phyloP scores from a whole-genome alignment of 2,329 filamentous ascomycete species.

The Tetracladium maxilliforme region DNA sequence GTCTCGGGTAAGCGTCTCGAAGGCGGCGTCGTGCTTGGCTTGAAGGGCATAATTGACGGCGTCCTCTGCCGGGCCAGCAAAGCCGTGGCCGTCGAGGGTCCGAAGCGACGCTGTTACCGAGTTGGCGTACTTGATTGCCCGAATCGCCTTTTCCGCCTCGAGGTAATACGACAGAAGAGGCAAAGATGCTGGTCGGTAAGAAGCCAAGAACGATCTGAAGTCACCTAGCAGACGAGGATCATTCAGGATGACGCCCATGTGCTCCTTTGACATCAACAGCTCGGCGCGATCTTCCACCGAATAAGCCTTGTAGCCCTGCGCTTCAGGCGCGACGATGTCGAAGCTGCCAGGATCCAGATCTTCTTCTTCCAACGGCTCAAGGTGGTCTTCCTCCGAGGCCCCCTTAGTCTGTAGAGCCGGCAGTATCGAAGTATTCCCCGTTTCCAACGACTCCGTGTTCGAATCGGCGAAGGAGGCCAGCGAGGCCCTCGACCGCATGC shows the following conservation, averaged over 20 bases:
- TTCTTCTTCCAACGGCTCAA: conserved; percentile 22
- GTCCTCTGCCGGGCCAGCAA: conserved; percentile 29
- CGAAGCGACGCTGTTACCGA: conserved; percentile 47
- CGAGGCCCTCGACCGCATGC: conserved; percentile 1
- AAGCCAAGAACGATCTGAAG: conserved; percentile 53
- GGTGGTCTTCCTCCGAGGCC: conserved; percentile 39
- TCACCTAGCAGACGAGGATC: conserved; percentile 46
- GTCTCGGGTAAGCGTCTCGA: conserved; percentile 47
- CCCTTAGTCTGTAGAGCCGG: conserved; percentile 28
- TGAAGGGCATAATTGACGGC: conserved; percentile 45
- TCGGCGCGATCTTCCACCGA: conserved; percentile 51
- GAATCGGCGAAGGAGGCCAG: background rate
- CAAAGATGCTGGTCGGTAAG: conserved; percentile 43
- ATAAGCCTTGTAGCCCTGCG: conserved; percentile 20
- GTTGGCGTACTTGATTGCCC: conserved; percentile 58
- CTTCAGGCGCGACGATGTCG: conserved; percentile 31
- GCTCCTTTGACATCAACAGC: conserved; percentile 48
- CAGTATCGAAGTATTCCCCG: conserved; percentile 2
- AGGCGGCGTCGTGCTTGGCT: conserved; percentile 48
- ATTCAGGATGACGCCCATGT: conserved; percentile 49
- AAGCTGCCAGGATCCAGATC: conserved; percentile 37
- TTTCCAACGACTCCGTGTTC: background rate
- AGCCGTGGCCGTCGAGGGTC: conserved; percentile 36
- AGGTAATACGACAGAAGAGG: conserved; percentile 58
- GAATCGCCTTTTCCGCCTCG: conserved; percentile 54